Conservation (phyloP, 1,284 basidiomycete genomes). For the Cryptococcus hybrid region DNA sequence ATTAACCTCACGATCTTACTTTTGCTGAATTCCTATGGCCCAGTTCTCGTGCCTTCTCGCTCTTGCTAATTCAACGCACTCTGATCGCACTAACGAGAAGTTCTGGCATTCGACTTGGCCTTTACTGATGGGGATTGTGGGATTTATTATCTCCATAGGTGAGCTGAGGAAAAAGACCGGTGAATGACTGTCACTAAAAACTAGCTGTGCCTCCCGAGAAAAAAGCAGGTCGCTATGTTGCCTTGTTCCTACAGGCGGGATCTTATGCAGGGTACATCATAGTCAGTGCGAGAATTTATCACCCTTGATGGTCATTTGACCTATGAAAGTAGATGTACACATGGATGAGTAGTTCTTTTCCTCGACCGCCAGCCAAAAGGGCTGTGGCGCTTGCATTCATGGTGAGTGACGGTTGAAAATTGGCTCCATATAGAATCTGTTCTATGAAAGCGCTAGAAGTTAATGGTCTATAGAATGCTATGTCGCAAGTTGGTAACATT, state of each 20-base stretch:
- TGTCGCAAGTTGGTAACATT: conserved; percentile 50
- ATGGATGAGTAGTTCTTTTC: conserved; percentile 38
- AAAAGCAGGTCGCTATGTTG: conserved; percentile 33
- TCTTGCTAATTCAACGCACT: conserved; percentile 62
- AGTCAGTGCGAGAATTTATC: conserved; percentile 3
- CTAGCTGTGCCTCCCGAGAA: conserved; percentile 18
- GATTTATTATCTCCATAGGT: conserved; percentile 17
- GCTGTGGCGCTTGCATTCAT: conserved; percentile 32
- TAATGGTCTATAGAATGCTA: conserved; percentile 34
- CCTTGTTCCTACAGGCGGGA: conserved; percentile 35
- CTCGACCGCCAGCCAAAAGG: conserved; percentile 34
- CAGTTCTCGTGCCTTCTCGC: conserved; percentile 58
- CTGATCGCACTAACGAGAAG: conserved; percentile 56
- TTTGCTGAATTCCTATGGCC: background rate
- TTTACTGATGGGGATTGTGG: conserved; percentile 42
- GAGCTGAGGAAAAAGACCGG: background rate
- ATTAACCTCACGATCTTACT: background rate
- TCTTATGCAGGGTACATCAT: conserved; percentile 29
- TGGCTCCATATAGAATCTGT: background rate
- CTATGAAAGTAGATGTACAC: conserved; percentile 21
- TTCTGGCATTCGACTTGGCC: conserved; percentile 61
- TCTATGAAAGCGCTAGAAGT: too few species aligned
- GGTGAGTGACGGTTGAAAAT: conserved; percentile 5
- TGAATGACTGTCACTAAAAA: too few species aligned
- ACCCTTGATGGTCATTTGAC: too few species aligned